phyloP scores from a whole-genome alignment of 2,329 filamentous ascomycete genomes.

The Fusarium sp. region DNA sequence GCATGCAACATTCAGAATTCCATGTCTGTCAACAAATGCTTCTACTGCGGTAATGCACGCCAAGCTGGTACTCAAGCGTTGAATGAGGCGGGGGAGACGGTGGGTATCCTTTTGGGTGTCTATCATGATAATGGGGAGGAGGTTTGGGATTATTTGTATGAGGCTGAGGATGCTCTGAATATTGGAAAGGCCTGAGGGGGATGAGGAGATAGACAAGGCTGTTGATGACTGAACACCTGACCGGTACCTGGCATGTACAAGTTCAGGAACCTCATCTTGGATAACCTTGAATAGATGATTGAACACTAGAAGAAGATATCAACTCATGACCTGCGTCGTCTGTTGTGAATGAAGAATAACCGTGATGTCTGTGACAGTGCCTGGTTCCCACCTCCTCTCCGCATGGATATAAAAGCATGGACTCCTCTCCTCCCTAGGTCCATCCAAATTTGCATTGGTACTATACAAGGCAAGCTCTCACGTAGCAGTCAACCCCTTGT shows the following conservation, averaged over 20 bases:
- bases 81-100: neutral
- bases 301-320: neutral
- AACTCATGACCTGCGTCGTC: neutral
- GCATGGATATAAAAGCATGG: neutral
- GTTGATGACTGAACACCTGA: neutral
- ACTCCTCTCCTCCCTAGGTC: accelerated
- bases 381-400: neutral
- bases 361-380: neutral
- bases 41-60: neutral
- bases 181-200: neutral
- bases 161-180: neutral
- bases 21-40: neutral
- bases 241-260: neutral
- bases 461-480: neutral
- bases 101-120: neutral
- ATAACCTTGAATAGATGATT: no score
- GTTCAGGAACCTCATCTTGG: neutral
- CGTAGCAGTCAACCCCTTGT: neutral
- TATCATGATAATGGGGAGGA: neutral
- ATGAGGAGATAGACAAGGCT: neutral
- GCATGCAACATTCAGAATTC: neutral
- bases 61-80: neutral
- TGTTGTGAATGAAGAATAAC: neutral
- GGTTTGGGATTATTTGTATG: neutral
- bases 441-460: neutral